phyloP scores from a whole-genome alignment of 257 asterid species.

The Leptodermis oblonga region DNA sequence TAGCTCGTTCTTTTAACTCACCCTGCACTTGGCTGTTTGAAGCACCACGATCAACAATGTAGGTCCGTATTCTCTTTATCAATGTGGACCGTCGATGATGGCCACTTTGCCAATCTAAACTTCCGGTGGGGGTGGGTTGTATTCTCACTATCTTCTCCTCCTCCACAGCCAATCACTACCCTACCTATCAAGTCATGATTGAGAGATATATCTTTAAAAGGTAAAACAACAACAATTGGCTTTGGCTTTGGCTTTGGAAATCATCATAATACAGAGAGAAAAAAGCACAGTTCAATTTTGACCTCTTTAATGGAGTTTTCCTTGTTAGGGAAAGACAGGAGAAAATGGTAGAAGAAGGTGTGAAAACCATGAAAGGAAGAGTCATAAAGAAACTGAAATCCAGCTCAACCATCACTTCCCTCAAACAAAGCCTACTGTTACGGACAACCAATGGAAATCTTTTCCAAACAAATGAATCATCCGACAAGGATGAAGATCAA shows the following conservation, averaged over 20 bases:
- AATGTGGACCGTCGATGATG: constrained; percentile 10
- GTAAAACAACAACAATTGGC: constrained; percentile 4
- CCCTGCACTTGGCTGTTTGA: no score
- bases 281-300: constrained; percentile 6
- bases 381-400: constrained; percentile 44
- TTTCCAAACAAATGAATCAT: constrained; percentile 27
- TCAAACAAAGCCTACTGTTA: constrained; percentile 26
- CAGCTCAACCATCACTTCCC: constrained; percentile 28
- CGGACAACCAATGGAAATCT: constrained; percentile 17
- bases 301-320: background rate
- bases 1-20: no score
- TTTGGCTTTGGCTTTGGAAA: no score
- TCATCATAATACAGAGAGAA: no score
- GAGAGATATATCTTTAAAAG: constrained; percentile 12
- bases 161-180: constrained; percentile 3
- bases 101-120: background rate
- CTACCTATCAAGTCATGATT: constrained; percentile 18
- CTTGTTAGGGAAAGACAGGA: background rate
- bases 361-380: constrained; percentile 44
- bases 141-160: background rate
- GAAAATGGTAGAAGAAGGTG: constrained; percentile 15
- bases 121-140: background rate
- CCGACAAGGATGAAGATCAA: constrained; percentile 7
- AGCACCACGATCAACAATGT: constrained; percentile 1
- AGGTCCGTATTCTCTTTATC: background rate